These are phyloP conservation scores for Berkeleyomyces basicola DNA, from an alignment of 2,329 filamentous ascomycete genomes.

Conservation along the genomic window DNA sequence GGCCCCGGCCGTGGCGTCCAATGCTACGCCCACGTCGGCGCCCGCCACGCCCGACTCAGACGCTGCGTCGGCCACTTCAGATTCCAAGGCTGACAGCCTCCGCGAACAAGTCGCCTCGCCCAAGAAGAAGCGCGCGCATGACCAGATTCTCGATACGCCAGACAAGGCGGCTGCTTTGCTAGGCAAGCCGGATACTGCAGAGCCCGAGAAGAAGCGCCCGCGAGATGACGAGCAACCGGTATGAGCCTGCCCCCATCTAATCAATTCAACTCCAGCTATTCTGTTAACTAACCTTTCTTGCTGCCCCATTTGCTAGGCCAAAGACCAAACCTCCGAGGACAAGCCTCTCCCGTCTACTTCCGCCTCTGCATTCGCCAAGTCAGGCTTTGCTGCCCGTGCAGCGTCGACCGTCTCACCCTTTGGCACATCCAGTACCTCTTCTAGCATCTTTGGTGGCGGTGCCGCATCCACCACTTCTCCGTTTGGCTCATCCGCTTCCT, in stretches of 20 bases:
- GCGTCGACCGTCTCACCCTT: conserved; percentile 47
- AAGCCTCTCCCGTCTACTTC: conserved; percentile 29
- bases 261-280: background rate
- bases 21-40: conserved; percentile 17
- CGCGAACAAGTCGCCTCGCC: conserved; percentile 40
- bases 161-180: conserved; percentile 28
- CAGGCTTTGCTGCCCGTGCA: conserved; percentile 50
- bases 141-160: conserved; percentile 35
- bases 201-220: conserved; percentile 49
- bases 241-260: conserved; percentile 8
- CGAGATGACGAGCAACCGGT: conserved; percentile 33
- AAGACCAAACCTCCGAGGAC: conserved; percentile 15
- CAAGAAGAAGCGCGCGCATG: conserved; percentile 49
- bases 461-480: conserved; percentile 17
- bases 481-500: conserved; percentile 17
- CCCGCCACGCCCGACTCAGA: conserved; percentile 23
- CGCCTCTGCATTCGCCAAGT: conserved; percentile 47
- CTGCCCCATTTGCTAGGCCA: background rate
- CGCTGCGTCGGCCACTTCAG: conserved; percentile 19
- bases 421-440: conserved; percentile 28
- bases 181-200: conserved; percentile 29
- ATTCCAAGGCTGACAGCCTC: conserved; percentile 23
- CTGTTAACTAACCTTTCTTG: background rate
- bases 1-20: conserved; percentile 16
- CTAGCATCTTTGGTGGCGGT: conserved; percentile 17